Evolutionary conservation across 257 asterid species (phyloP).

Genomic region (Echium plantagineum): DNA sequence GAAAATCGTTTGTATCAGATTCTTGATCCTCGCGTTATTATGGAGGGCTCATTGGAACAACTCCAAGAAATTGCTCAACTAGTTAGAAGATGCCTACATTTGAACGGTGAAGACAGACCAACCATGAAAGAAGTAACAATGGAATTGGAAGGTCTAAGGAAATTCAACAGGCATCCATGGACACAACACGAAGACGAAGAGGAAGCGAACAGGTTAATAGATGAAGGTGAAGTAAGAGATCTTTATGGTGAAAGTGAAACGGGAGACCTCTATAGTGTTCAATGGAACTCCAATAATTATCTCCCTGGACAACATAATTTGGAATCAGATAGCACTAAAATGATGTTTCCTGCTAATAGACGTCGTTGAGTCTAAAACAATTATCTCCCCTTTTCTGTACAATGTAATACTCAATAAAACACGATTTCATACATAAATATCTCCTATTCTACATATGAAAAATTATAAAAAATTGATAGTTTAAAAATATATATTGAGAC

Average conservation of each 20-base stretch:
- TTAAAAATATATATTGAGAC: no score
- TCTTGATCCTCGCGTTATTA: constrained; percentile 15
- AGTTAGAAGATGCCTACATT: neutral
- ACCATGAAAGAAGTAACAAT: constrained; percentile 69
- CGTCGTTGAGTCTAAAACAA: no score
- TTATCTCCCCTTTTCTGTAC: no score
- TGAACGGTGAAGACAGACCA: constrained; percentile 44
- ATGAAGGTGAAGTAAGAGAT: constrained; percentile 18
- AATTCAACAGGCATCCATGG: constrained; percentile 43
- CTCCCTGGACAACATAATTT: constrained; percentile 28
- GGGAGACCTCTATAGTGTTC: constrained; percentile 38
- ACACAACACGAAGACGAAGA: constrained; percentile 12
- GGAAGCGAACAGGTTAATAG: constrained; percentile 23
- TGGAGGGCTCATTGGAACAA: constrained; percentile 30
- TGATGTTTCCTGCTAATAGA: neutral
- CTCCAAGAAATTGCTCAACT: constrained; percentile 11
- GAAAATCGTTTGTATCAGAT: constrained; percentile 40
- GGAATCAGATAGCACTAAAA: constrained; percentile 8
- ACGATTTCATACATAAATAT: no score
- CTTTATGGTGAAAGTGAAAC: constrained; percentile 21
- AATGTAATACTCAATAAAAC: no score
- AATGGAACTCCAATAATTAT: constrained; percentile 12
- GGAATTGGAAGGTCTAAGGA: constrained; percentile 59
- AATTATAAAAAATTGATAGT: no score
- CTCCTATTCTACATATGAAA: no score